Base-by-base conservation (phyloP, 164 flowering plant species). In the Stephania yunnanensis region DNA sequence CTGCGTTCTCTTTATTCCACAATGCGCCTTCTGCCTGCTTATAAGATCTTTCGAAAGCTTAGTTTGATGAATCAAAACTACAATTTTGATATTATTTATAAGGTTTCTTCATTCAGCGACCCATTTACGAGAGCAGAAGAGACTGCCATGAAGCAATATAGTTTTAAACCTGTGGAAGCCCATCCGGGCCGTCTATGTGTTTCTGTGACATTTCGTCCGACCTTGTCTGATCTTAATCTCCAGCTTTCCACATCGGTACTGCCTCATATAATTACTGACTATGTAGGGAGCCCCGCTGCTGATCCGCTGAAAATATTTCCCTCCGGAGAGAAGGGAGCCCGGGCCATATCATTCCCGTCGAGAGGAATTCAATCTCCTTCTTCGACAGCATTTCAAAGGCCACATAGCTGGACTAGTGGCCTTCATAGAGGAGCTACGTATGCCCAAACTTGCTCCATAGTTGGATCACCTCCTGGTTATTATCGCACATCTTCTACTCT, bases 331-430 rank as follows among this genome's bases (percentile, higher is more conserved):
- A 50, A 71, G 82, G 84, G 81, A 73, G 17, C 68, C 71, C 61
- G 71, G 61, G 78, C 87, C 30, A 86, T 87, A 20, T 89, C 94
- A 10, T 88, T 86, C 73, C 87, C 91, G 1, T 64, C 76, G 25
- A 85, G 87, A 84, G 90, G 85, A 64, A 50, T 63, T 7, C 77
- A 71, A 13, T 76, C 86, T 5, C 83, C 93, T 50, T 69, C 81
- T 68, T 77, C 90, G 30, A n/a, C 85, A 2, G 88, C 93, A 68
- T 80, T 80, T 80, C 85, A 89, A 25, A 94, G 91, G 15, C 98
- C 94, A 0, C 96, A 92, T 80, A 94, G 93, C 82, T 94, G 98
- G 97, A 85, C 88, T 4, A 85, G 91, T 76, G 98, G 97, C 20
- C 74, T 90, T 69, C 89, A 89, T 69, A 81, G 83, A 77, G 84